phyloP scores from a whole-genome alignment of 1,284 basidiomycete species.

The Ganoderma multipileum region DNA sequence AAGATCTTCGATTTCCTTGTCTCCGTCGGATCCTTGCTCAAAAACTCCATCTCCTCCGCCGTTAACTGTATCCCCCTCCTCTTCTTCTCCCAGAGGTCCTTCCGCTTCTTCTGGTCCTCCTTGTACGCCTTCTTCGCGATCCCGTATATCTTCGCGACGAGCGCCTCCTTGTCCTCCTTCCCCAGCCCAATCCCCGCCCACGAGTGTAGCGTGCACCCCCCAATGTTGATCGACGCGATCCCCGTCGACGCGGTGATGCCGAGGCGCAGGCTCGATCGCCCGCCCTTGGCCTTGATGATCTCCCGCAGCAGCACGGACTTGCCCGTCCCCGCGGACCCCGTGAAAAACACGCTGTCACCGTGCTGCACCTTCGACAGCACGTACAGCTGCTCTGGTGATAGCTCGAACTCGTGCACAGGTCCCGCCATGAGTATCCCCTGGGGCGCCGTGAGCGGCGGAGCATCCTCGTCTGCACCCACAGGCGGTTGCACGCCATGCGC shows the following conservation, averaged over 20 bases:
- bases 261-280: conserved; percentile 34
- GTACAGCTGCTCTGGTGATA: conserved; percentile 61
- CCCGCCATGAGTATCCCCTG: conserved; percentile 6
- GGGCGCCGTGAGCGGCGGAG: conserved; percentile 9
- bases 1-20: conserved; percentile 25
- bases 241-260: conserved; percentile 80
- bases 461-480: not conserved
- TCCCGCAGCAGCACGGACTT: conserved; percentile 94
- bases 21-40: conserved; percentile 13
- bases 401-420: conserved; percentile 22
- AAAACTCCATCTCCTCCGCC: conserved; percentile 15
- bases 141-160: conserved; percentile 71
- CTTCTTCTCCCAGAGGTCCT: conserved; percentile 46
- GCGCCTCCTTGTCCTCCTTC: conserved; percentile 65
- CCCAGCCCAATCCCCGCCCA: conserved; percentile 93
- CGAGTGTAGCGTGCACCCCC: conserved; percentile 92
- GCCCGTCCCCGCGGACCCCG: conserved; percentile 87
- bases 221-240: conserved; percentile 95
- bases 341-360: conserved; percentile 80
- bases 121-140: conserved; percentile 46
- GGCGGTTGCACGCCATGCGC: not conserved
- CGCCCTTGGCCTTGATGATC: conserved; percentile 67
- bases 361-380: conserved; percentile 62
- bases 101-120: conserved; percentile 43
- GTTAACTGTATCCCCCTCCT: conserved; percentile 10